Evolutionary conservation across 1,139 yeast species (phyloP), one percentile per base, ranked within the genome.

Genomic region (Candida freyschussii): DNA sequence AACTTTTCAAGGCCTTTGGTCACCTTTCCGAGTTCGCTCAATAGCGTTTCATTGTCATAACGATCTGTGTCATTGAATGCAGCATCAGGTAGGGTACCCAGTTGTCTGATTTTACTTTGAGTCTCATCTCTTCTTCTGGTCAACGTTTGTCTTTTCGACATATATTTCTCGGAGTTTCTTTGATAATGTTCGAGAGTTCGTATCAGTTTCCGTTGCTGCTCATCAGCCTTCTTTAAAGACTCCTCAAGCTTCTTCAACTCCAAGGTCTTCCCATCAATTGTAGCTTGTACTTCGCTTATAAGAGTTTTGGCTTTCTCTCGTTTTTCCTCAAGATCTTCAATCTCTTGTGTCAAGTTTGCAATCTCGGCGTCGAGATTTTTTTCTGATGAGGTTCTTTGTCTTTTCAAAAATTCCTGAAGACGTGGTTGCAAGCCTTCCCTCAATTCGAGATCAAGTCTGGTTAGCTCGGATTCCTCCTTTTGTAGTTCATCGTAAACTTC

Each of bases 61-160:
- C 62, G 67, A 17, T 71, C 68, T 4, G 14, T 19, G 7, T 66
- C 65, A 46, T 39, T 38, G 24, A 85, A 78, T 0, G 94, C 89
- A 39, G 85, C 91, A 50, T 87, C 96, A 0, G 96, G 93, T 19
- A 89, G 64, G 1, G 85, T 82, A 9, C 96, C 96, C 32, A 89
- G 62, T 32, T 85, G 95, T 39, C 93, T 69, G 29, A 87, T 81
- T 49, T 75, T 82, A 41, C 72, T 73, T 43, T 78, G 81, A 17
- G 85, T 61, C 45, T 83, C 93, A 34, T 81, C 85, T 42, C 84
- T 72, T 44, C 95, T 71, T 31, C 69, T 64, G 7, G 63, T 55
- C 35, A 85, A 59, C 9, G 80, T 59, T 1, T 84, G 67, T 46
- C 80, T 82, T 50, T 75, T 80, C 21, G 82, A 71, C 47, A 84